Evolutionary conservation across 768 basidiomycete species (phyloP), one percentile per base, ranked within the genome.

Genomic region (Baorangia bicolor): DNA sequence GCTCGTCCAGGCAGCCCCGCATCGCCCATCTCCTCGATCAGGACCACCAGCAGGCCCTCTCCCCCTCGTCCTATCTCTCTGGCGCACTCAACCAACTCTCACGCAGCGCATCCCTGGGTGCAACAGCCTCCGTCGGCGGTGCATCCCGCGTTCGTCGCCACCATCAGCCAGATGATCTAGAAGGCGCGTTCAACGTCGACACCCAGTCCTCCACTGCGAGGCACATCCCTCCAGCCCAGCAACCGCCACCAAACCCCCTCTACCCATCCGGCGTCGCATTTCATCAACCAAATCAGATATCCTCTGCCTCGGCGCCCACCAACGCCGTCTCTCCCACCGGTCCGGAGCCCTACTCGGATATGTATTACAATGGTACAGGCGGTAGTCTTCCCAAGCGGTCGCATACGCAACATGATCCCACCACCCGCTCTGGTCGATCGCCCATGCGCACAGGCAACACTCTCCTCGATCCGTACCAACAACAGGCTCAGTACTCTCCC

Each of bases 391-490:
- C 82, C 14, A 87, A 86, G 74, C 79, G 82, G 47, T 65, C 81
- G 9, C 81, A 78, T 59, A 77, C 81, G 18, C 77, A 76, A 39
- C 83, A 81, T 63, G 85, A 85, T 63, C 71, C 78, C 44, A 75
- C 81, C 43, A 71, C 75, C 60, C 81, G 79, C 53, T 54, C 70
- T 34, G 76, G 78, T 51, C 81, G 86, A 59, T 89, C 88, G 20
- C 88, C 89, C 41, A 78, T 87, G 61, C 81, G 87, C 47, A 66
- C 78, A 23, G 74, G 74, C 55, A 81, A 81, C 61, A 66, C 77
- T 51, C 76, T 86, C 42, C 77, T 89, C 61, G 88, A 90, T 70
- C 84, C 85, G 30, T 90, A 90, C 68, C 78, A 85, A 51, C 86
- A 83, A 56, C 88, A 88, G 72, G 69, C 81, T 28, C 69, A 72